Evolutionary conservation across 129 eudicot genomes (phyloP).

Genomic region (Kitagawia praeruptora): DNA sequence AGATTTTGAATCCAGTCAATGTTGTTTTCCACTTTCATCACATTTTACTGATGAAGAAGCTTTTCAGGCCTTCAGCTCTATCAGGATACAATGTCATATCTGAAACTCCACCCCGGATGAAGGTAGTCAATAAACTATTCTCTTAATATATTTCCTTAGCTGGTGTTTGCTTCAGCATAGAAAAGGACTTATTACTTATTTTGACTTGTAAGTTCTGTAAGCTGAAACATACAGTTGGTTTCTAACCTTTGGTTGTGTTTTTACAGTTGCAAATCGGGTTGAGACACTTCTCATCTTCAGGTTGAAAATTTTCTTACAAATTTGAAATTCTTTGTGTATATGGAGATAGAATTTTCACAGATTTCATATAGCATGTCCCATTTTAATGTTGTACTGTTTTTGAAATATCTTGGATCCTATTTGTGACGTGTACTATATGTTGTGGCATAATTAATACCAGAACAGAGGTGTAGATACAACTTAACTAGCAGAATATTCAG

Average conservation of each 20-base stretch:
- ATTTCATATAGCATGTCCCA: neutral
- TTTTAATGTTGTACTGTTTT: neutral
- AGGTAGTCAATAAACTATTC: slow-evolving; percentile 40
- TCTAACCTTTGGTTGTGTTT: slow-evolving; percentile 7
- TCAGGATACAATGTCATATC: slow-evolving; percentile 23
- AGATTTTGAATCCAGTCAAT: neutral
- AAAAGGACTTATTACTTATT: neutral
- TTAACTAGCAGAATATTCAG: neutral
- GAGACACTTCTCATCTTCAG: slow-evolving; percentile 71
- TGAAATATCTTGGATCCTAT: neutral
- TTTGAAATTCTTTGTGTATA: neutral
- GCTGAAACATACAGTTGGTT: neutral
- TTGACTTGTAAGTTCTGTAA: neutral
- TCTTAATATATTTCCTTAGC: slow-evolving; percentile 2
- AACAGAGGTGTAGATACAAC: neutral
- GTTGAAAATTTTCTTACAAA: slow-evolving; percentile 19
- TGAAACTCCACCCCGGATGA: slow-evolving; percentile 29
- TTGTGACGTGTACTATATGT: neutral
- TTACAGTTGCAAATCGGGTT: slow-evolving; percentile 51
- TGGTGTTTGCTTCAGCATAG: slow-evolving; percentile 11
- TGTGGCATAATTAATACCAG: neutral
- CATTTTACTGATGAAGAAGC: slow-evolving; percentile 29
- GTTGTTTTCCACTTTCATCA: slow-evolving; percentile 11
- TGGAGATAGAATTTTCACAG: neutral
- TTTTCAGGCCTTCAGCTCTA: slow-evolving; percentile 42